Base-by-base conservation (phyloP, 2,329 filamentous ascomycete genomes). In the Colletotrichum melonis region DNA sequence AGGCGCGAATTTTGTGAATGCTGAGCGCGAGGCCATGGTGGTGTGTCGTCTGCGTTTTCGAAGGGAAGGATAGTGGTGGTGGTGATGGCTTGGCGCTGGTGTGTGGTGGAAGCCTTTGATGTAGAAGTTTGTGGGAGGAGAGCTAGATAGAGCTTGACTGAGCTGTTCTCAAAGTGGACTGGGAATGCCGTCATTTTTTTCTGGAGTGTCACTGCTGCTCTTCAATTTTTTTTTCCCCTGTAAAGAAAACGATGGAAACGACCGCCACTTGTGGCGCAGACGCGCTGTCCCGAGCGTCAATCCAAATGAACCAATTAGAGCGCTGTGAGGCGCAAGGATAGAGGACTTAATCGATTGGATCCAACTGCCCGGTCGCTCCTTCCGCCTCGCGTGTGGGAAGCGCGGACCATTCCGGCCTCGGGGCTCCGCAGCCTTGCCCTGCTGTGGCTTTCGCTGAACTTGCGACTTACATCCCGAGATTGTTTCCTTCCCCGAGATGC, bases 21-120 rank as follows among this genome's bases (percentile, higher is more conserved):
- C 8, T 70, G 69, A 49, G 19, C 73, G 73, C 24, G 66, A 70
- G 7, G 74, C 69, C 74, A 75, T 75, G 38, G 4, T 65, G 57
- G 22, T 42, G 6, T 56, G 6, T 65, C 19, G 49, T 38, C 2
- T 46, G 42, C 14, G 11, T 19, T 3, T 22, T 38, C 28, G 14
- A 16, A 30, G 22, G 6, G 38, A 30, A 3, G 32, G 5, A 1
- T 14, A 3, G 19, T 38, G 0, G 49, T 9, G n/a, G 30, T 46
- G 16, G 3, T 28, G 59, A 14, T 35, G 35, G 24, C 42, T n/a
- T 7, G 57, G 52, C n/a, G 5, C 19, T 32, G 3, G 19, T 49
- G 12, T 35, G 22, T 16, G 30, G 14, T 30, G n/a, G 19, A 24
- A 11, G 14, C 46, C 24, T 32, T 7, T 8, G 8, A 16, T 52